Base-by-base conservation (phyloP, 495 filamentous ascomycete species). In the Podospora anserina region DNA sequence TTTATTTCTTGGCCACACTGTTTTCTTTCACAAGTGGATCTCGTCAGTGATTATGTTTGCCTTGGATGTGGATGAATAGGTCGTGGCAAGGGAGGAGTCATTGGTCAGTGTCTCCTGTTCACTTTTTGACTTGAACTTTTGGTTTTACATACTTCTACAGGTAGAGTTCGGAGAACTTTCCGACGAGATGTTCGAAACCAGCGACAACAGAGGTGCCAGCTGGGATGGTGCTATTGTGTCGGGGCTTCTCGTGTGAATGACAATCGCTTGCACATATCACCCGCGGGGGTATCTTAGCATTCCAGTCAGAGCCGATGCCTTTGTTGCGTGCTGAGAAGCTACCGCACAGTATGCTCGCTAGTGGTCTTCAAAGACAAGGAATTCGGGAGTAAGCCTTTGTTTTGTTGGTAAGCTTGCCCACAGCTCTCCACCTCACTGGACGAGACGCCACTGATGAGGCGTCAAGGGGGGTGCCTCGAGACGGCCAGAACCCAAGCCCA, bases 321-420 rank as follows among this genome's bases (percentile, higher is more conserved):
- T 58, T 58, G n/a, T 19, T 58, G n/a, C n/a, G n/a, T 20, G n/a
- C 4, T 26, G 55, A 20, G 23, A n/a, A 20, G 55, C 55, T 58
- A 9, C 55, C 55, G 19, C 55, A 58, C 55, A 58, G 55, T 20
- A 58, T 58, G 6, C 13, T 53, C 66, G 27, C 66, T 15, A 19
- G 65, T 23, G 15, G 16, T 15, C 27, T 27, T 61, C 15, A 27
- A n/a, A 32, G 61, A 69, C 54, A 69, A 69, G 61, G 67, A 23
- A 61, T 34, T 19, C 23, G 34, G 26, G 32, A 27, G 55, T 30
- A 44, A 57, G 56, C 39, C 61, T 67, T 70, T 70, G 68, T 70
- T 27, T 26, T 49, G 16, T 32, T 55, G 5, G 58, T 34, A 57
- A 63, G 68, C 28, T 32, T 15, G 53, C 34, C 19, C 64, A 49